These are phyloP conservation scores for Capsella bursapastoris DNA, from an alignment of 345 rosid species.

Conservation along the genomic window DNA sequence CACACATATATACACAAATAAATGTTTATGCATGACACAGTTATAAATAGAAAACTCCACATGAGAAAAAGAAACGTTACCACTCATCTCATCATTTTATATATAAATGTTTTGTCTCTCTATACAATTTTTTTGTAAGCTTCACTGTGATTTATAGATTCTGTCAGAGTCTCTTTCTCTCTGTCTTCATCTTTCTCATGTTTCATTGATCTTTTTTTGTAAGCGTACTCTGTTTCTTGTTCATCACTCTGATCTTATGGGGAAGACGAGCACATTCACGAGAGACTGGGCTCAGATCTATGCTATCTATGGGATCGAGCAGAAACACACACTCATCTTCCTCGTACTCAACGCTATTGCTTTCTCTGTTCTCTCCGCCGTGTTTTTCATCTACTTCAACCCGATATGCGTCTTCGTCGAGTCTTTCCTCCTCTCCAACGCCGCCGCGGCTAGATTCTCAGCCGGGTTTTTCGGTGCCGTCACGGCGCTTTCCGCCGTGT, in stretches of 20 bases:
- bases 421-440: slow-evolving; percentile 37
- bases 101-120: too few species aligned
- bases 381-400: slow-evolving; percentile 73
- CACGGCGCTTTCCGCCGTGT: slow-evolving; percentile 69
- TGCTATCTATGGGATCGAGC: slow-evolving; percentile 87
- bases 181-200: slow-evolving; percentile 31
- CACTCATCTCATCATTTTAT: background rate
- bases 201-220: slow-evolving; percentile 17
- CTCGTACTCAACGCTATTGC: slow-evolving; percentile 64
- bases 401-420: slow-evolving; percentile 62
- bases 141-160: slow-evolving; percentile 28
- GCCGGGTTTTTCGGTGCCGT: slow-evolving; percentile 83
- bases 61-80: slow-evolving; percentile 9
- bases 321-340: slow-evolving; percentile 83
- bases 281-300: slow-evolving; percentile 96
- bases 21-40: slow-evolving; percentile 28
- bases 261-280: slow-evolving; percentile 38
- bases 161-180: slow-evolving; percentile 38
- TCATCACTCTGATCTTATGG: slow-evolving; percentile 36
- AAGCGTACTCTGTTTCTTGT: slow-evolving; percentile 32
- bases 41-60: slow-evolving; percentile 18
- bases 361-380: slow-evolving; percentile 68
- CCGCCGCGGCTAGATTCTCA: slow-evolving; percentile 67
- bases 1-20: slow-evolving; percentile 1
- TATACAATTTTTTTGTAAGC: background rate